Evolutionary conservation across 164 flowering plant genomes (phyloP).

Genomic region (Sedum album): DNA sequence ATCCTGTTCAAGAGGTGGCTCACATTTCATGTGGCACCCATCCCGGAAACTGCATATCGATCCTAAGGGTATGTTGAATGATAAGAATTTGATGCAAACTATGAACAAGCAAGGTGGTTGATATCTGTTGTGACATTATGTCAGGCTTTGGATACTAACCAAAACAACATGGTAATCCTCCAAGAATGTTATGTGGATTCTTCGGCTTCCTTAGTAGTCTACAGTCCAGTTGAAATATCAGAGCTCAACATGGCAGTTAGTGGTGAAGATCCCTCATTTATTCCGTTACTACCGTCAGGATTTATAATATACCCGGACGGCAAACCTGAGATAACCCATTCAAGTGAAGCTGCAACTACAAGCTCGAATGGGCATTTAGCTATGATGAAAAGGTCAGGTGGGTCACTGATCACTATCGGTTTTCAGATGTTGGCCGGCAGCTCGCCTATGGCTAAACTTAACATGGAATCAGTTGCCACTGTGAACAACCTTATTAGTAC

Average conservation of each 20-base stretch:
- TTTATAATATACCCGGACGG: too few species aligned
- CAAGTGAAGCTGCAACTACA: slow-evolving; percentile 11
- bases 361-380: slow-evolving; percentile 25
- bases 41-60: slow-evolving; percentile 56
- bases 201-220: slow-evolving; percentile 64
- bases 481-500: too few species aligned
- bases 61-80: slow-evolving; percentile 33
- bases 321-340: slow-evolving; percentile 14
- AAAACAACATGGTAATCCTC: slow-evolving; percentile 77
- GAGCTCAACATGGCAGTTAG: slow-evolving; percentile 61
- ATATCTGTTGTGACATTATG: too few species aligned
- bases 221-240: slow-evolving; percentile 62
- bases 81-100: neutral
- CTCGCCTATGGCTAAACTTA: slow-evolving; percentile 56
- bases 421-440: slow-evolving; percentile 76
- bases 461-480: too few species aligned
- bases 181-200: slow-evolving; percentile 80
- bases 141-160: slow-evolving; percentile 52
- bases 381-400: slow-evolving; percentile 24
- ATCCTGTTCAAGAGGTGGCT: slow-evolving; percentile 48
- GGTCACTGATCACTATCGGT: slow-evolving; percentile 73
- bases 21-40: slow-evolving; percentile 53
- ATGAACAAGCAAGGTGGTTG: too few species aligned
- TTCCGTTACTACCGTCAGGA: too few species aligned
- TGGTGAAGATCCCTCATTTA: too few species aligned